These are phyloP conservation scores for Paraleonurus japonicus DNA, from an alignment of 257 asterid genomes.

Conservation along the genomic window DNA sequence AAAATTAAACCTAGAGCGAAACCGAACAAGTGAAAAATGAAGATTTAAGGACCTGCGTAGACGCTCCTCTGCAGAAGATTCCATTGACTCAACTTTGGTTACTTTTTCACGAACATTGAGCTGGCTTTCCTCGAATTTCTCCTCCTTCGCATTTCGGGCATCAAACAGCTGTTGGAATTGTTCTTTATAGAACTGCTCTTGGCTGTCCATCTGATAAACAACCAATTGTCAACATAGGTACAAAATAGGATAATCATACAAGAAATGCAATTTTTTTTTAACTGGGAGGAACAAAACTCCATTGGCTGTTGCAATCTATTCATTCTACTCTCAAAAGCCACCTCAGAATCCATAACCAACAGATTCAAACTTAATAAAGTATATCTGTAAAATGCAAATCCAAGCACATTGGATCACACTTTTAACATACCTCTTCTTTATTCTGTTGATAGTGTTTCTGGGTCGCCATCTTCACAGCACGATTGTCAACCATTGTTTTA, in stretches of 20 bases:
- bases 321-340: no score
- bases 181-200: constrained; percentile 50
- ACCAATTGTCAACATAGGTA: constrained; percentile 10
- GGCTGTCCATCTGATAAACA: constrained; percentile 63
- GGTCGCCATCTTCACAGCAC: constrained; percentile 41
- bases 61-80: constrained; percentile 43
- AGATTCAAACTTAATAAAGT: not conserved
- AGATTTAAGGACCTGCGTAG: constrained; percentile 37
- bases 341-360: not conserved
- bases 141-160: constrained; percentile 55
- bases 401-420: constrained; percentile 10
- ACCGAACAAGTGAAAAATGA: not conserved
- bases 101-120: constrained; percentile 45
- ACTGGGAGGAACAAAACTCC: not conserved
- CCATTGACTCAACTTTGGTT: constrained; percentile 28
- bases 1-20: not conserved
- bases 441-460: constrained; percentile 56
- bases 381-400: not conserved
- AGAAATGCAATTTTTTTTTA: not conserved
- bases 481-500: constrained; percentile 42
- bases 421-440: constrained; percentile 60
- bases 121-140: constrained; percentile 51
- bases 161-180: constrained; percentile 40
- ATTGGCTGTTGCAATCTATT: constrained; percentile 1
- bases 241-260: not conserved